Base-by-base conservation (phyloP, 2,329 filamentous ascomycete species). In the Penicillium sp. region DNA sequence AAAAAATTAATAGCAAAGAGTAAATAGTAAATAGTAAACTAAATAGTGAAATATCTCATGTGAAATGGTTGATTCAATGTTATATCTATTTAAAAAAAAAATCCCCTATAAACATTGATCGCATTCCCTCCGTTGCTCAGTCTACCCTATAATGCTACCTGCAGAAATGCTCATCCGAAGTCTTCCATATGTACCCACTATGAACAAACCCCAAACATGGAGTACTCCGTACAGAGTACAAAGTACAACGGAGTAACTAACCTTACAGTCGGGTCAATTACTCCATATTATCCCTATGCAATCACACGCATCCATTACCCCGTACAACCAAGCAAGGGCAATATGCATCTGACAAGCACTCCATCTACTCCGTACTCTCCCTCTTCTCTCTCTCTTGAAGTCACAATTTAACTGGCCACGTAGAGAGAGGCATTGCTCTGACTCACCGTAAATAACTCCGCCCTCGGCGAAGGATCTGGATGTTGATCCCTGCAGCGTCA, bases 251-350 rank as follows among this genome's bases (percentile, higher is more conserved):
- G 33, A 28, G 25, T n/a, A 37, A 7, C 5, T 47, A 26, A 28
- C 25, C 36, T 50, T 44, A 35, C 48, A 35, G 35, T 40, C 33
- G 37, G 22, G 38, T 25, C 38, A 50, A 44, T 43, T n/a, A 26
- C 42, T 22, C 17, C 19, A 8, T 31, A 31, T 10, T 30, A 50
- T 38, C 22, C 31, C 19, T 25, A 14, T 30, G 16, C 8, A 31
- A 48, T 55, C 49, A 41, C 50, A 49, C 33, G 22, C 42, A 4
- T 25, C 33, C 36, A 60, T 64, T 59, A 60, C 57, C 55, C 63
- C 52, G 63, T 64, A 62, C 63, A 53, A 64, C 63, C 59, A 64
- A 54, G 63, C 56, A 65, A 63, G 62, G 62, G 56, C 54, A 38
- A 26, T 8, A n/a, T 17, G 35, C 43, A 35, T 45, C 43, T 25